Conservation (phyloP, 2,329 filamentous ascomycete species). For the Claviceps spartinae region DNA sequence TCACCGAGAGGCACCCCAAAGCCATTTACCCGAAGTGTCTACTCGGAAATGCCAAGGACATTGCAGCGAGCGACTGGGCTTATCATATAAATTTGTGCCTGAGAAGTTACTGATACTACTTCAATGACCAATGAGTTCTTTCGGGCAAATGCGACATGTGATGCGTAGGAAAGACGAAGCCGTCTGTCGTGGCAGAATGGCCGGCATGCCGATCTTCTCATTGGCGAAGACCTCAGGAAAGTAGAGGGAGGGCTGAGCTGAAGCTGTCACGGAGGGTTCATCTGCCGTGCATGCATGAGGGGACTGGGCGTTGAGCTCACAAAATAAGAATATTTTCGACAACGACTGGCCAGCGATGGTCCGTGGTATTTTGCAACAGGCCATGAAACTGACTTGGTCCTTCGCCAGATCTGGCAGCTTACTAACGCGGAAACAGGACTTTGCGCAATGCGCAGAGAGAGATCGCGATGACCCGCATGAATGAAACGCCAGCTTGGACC, state of each 20-base stretch:
- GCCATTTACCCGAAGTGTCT: neutral
- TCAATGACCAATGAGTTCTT: neutral
- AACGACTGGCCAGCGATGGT: neutral
- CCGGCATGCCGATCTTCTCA: neutral
- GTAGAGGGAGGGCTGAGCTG: neutral
- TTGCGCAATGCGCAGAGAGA: neutral
- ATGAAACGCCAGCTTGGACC: neutral
- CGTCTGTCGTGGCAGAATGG: neutral
- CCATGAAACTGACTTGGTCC: neutral
- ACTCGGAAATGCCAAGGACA: neutral
- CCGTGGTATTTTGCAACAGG: neutral
- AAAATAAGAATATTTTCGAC: no score
- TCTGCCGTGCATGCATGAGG: neutral
- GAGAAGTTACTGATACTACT: neutral
- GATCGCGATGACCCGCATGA: conserved; percentile 6
- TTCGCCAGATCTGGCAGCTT: neutral
- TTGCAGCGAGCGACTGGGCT: neutral
- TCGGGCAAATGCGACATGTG: neutral
- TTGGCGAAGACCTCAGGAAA: neutral
- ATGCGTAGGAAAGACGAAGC: neutral
- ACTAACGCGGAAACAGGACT: neutral
- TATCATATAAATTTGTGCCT: neutral
- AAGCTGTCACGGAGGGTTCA: neutral
- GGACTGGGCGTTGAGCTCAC: neutral
- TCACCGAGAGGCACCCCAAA: neutral